These are phyloP conservation scores for Rhodotorula paludigena DNA, from an alignment of 768 basidiomycete species.

Conservation along the genomic window DNA sequence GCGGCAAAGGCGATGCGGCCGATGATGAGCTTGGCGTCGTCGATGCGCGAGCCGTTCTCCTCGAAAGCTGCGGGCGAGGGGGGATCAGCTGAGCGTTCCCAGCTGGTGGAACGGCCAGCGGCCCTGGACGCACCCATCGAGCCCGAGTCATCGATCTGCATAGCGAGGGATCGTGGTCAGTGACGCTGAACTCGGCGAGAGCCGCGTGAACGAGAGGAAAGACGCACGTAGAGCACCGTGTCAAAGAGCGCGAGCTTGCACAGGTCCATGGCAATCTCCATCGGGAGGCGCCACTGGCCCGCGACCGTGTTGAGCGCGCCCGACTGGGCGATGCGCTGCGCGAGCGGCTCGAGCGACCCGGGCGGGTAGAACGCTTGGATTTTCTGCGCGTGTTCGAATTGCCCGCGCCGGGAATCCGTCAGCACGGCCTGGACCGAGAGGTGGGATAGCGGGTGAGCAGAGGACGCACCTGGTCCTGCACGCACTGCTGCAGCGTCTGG, in stretches of 20 bases:
- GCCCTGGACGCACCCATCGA: slow-evolving; percentile 19
- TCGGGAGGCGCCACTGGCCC: slow-evolving; percentile 49
- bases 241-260: slow-evolving; percentile 50
- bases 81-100: slow-evolving; percentile 7
- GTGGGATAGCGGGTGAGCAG: background rate
- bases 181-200: too few species aligned
- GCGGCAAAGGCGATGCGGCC: slow-evolving; percentile 22
- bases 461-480: slow-evolving; percentile 1
- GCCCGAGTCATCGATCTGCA: slow-evolving; percentile 40
- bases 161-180: too few species aligned
- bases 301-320: slow-evolving; percentile 47
- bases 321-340: slow-evolving; percentile 46
- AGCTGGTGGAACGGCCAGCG: too few species aligned
- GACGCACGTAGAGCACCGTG: slow-evolving; percentile 41
- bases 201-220: too few species aligned
- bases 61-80: slow-evolving; percentile 43
- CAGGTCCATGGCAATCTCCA: slow-evolving; percentile 49
- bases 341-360: slow-evolving; percentile 47
- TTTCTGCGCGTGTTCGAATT: background rate
- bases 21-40: slow-evolving; percentile 48
- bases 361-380: slow-evolving; percentile 50
- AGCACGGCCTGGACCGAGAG: background rate
- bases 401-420: too few species aligned
- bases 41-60: slow-evolving; percentile 50
- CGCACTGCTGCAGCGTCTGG: background rate